These are phyloP conservation scores for Rhizopus arrhizus DNA, from an alignment of 371 early-diverging fungal genomes.

Conservation along the genomic window DNA sequence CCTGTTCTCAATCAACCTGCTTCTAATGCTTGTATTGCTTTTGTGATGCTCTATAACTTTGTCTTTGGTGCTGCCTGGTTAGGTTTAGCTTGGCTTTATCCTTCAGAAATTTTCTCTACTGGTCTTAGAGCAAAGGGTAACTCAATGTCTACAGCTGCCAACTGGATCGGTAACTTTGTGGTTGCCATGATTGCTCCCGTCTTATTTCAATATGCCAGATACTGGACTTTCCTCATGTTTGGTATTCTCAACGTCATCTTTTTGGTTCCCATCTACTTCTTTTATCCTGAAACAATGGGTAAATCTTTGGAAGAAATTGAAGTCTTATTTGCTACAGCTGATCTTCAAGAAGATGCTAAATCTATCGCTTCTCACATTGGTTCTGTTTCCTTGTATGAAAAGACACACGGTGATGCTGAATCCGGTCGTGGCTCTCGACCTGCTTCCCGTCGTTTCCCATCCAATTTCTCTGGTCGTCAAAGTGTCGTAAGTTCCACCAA, in stretches of 20 bases:
- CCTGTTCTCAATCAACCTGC: slow-evolving; percentile 29
- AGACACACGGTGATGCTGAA: slow-evolving; percentile 37
- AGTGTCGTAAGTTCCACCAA: slow-evolving; percentile 14
- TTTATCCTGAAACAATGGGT: slow-evolving; percentile 60
- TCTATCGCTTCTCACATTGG: slow-evolving; percentile 43
- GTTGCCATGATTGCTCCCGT: slow-evolving; percentile 48
- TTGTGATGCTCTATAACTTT: slow-evolving; percentile 48
- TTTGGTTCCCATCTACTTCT: slow-evolving; percentile 50
- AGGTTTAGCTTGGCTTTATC: slow-evolving; percentile 63
- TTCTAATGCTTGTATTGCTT: slow-evolving; percentile 44
- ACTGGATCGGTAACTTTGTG: slow-evolving; percentile 62
- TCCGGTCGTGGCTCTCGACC: slow-evolving; percentile 45
- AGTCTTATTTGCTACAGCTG: slow-evolving; percentile 48
- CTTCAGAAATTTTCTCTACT: slow-evolving; percentile 66
- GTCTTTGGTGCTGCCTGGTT: slow-evolving; percentile 63
- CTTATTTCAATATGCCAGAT: slow-evolving; percentile 57
- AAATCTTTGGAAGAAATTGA: slow-evolving; percentile 63
- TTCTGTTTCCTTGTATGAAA: slow-evolving; percentile 36
- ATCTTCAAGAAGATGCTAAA: slow-evolving; percentile 40
- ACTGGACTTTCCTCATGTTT: slow-evolving; percentile 60
- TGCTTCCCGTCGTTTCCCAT: slow-evolving; percentile 46
- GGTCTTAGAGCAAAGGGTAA: slow-evolving; percentile 51
- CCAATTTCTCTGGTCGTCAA: slow-evolving; percentile 39
- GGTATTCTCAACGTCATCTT: slow-evolving; percentile 47
- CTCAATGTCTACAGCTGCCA: slow-evolving; percentile 58